Conservation (phyloP, 352 stramenopile species). For the Phytophthora sp. region DNA sequence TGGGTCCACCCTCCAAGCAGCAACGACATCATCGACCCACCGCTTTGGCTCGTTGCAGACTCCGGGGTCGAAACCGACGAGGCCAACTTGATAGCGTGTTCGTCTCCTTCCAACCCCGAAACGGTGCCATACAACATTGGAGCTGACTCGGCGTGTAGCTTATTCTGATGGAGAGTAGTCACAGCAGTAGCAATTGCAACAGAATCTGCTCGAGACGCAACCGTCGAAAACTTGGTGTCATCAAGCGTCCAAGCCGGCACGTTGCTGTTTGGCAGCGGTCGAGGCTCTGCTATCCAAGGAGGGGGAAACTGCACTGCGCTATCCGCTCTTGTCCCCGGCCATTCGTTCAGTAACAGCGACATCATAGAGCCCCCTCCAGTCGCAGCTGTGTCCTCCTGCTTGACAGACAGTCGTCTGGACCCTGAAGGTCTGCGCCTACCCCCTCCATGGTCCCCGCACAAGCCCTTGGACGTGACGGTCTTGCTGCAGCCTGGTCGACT, state of each 20-base stretch:
- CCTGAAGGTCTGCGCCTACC: conserved; percentile 1
- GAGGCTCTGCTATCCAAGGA: not conserved
- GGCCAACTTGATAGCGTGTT: not conserved
- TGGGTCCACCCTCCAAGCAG: conserved; percentile 19
- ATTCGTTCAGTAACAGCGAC: conserved; percentile 25
- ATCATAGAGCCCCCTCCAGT: conserved; percentile 25
- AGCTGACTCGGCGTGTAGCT: not conserved
- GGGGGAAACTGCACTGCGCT: not conserved
- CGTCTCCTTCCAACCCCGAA: not conserved
- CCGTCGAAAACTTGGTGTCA: not conserved
- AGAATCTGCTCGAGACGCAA: not conserved
- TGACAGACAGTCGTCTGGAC: not conserved
- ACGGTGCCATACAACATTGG: not conserved
- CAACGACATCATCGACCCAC: conserved; percentile 30
- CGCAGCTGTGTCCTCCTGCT: not conserved
- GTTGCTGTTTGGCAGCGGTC: not conserved
- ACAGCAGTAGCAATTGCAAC: not conserved
- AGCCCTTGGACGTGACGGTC: conserved; percentile 30
- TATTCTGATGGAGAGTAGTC: not conserved
- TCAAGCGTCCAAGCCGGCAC: not conserved
- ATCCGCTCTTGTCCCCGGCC: conserved; percentile 9
- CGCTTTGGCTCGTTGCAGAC: not conserved
- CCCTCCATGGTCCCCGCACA: conserved; percentile 30
- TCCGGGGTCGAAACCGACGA: not conserved
- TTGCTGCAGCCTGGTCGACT: conserved; percentile 18